Evolutionary conservation across 2,329 filamentous ascomycete genomes (phyloP).

Genomic region (Venturia pyrina): DNA sequence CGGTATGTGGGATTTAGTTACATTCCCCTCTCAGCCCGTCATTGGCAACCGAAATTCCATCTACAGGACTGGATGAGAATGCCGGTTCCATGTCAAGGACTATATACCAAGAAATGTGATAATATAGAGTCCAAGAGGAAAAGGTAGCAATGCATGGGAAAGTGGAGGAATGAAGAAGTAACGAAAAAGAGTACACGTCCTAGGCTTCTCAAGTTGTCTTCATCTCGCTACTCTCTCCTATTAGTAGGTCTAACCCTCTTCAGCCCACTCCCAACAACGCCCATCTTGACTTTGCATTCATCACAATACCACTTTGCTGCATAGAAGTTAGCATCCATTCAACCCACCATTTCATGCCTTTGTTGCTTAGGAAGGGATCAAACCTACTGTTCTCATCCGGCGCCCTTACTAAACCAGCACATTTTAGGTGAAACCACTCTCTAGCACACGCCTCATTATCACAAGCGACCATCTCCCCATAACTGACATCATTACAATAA

Average conservation of each 20-base stretch:
- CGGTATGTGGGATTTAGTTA: not conserved
- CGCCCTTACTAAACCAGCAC: conserved; percentile 50
- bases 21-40: not conserved
- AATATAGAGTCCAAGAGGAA: not conserved
- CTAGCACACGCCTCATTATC: conserved; percentile 54
- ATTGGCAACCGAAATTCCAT: not conserved
- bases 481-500: conserved; percentile 54
- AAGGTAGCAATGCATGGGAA: not conserved
- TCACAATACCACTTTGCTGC: conserved; percentile 19
- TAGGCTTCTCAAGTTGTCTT: not conserved
- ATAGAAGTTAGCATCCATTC: conserved; percentile 7
- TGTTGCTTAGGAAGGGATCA: too few relatives aligned
- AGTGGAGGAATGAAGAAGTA: too few relatives aligned
- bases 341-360: not conserved
- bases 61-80: not conserved
- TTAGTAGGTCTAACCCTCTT: conserved; percentile 13
- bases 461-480: conserved; percentile 59
- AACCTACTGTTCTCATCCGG: conserved; percentile 40
- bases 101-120: not conserved
- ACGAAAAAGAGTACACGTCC: not conserved
- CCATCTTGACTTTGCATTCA: conserved; percentile 15
- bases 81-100: not conserved
- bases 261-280: conserved; percentile 8
- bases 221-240: conserved; percentile 11
- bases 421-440: conserved; percentile 60